Conservation (phyloP, 179 eudicot genomes). For the Corrigiola litoralis region DNA sequence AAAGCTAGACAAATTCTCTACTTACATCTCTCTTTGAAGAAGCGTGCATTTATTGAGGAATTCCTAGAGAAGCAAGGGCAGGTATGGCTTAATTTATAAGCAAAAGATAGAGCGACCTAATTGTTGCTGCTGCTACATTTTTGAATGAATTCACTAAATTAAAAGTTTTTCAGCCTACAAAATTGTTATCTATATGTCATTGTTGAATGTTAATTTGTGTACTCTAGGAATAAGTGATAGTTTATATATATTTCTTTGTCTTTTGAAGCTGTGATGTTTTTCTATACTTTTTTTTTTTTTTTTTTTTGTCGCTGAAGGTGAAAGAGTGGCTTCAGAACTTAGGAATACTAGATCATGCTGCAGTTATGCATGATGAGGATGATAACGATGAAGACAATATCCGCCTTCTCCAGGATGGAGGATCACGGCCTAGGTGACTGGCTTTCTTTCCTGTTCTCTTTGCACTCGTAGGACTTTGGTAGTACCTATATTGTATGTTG, state of each 20-base stretch:
- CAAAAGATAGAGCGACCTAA: no score
- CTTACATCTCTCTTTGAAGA: constrained; percentile 86
- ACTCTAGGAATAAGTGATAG: no score
- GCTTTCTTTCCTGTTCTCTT: constrained; percentile 19
- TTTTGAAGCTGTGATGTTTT: not conserved
- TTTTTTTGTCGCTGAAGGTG: constrained; percentile 44
- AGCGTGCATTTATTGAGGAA: constrained; percentile 79
- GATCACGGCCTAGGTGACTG: constrained; percentile 66
- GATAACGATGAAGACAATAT: constrained; percentile 65
- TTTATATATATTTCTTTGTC: not conserved
- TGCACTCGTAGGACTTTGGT: not conserved
- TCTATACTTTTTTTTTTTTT: no score
- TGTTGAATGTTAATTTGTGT: not conserved
- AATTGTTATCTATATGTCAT: not conserved
- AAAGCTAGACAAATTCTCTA: constrained; percentile 89
- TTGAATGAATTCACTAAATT: not conserved
- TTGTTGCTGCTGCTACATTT: not conserved
- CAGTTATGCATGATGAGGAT: constrained; percentile 71
- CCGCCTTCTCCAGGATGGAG: constrained; percentile 56
- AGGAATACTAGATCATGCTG: constrained; percentile 73
- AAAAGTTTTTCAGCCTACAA: not conserved
- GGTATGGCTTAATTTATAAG: constrained; percentile 36
- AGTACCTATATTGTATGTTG: not conserved
- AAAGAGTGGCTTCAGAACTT: constrained; percentile 95
- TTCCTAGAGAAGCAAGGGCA: constrained; percentile 97